Conservation (phyloP, 78 protist species). For the Dictyostelium brefeldianum region DNA sequence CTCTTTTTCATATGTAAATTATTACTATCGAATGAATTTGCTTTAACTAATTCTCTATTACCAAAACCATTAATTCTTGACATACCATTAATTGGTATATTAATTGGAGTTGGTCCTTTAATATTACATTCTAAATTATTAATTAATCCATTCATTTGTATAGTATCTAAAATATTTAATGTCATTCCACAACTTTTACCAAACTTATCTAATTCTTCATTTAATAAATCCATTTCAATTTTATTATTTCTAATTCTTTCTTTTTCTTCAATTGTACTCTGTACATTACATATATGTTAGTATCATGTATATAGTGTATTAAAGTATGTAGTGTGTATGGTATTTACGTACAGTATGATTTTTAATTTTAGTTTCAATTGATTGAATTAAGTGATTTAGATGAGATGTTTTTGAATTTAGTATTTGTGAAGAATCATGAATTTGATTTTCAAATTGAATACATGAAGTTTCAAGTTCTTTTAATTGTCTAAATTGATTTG, state of each 20-base stretch:
- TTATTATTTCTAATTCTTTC: slow-evolving; percentile 19
- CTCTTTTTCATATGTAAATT: slow-evolving; percentile 10
- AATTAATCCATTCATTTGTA: background rate
- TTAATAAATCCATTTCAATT: slow-evolving; percentile 5
- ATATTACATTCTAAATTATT: background rate
- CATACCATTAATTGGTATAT: too few species aligned
- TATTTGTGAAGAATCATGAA: background rate
- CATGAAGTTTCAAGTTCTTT: background rate
- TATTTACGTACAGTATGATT: slow-evolving; percentile 6
- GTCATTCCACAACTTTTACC: background rate
- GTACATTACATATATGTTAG: background rate
- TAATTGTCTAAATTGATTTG: background rate
- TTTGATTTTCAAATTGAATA: background rate
- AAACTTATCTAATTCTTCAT: background rate
- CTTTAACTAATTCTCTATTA: background rate
- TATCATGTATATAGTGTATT: background rate
- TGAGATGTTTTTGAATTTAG: background rate
- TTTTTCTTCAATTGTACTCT: slow-evolving; percentile 5
- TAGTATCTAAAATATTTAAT: background rate
- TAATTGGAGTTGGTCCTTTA: too few species aligned
- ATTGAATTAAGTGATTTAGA: background rate
- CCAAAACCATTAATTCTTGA: background rate
- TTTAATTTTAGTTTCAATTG: background rate
- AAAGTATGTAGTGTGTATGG: background rate
- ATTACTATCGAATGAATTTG: slow-evolving; percentile 4